Base-by-base conservation (phyloP, 2,329 filamentous ascomycete genomes). In the Apiospora marii region DNA sequence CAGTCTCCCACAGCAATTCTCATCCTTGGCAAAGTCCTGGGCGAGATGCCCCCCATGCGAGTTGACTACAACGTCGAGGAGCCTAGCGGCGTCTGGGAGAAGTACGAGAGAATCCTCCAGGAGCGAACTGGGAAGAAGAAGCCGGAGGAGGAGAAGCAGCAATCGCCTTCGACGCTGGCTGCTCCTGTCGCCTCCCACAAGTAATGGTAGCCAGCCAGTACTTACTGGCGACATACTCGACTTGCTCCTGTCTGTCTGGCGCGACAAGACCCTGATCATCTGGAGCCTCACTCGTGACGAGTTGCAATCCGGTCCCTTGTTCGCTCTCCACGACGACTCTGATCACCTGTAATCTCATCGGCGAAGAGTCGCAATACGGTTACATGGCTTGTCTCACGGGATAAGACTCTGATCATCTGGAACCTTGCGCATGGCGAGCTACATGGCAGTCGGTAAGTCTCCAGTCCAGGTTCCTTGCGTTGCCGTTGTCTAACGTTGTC, bases 301-400 rank as follows among this genome's bases (percentile, higher is more conserved):
- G 89, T 92, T 92, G 85, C 93, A 94, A 85, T 99, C 98, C 91
- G 96, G 96, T 82, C 98, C 98, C 46, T n/a, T 48, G 46, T 8
- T 48, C 37, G 8, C 37, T 48, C 94, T 91, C 7, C 22, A 10
- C n/a, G 19, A 27, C 98, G 93, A 94, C 94, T 80, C 90, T 99
- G 86, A 98, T 99, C 90, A 97, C 98, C 92, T 99, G 96, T 96
- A 98, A 98, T 92, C 91, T 99, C 83, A 98, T 96, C 87, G 96
- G 96, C 88, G 95, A 98, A 87, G 96, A 98, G 89, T 92, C 92
- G 85, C 93, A 94, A 85, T 99, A 98, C 10, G 37, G 6, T 10
- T 41, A 10, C 37, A 41, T 41, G 6, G 10, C 27, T 41, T 51
- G 49, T n/a, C n/a, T 51, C 8, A 0, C 8, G 12, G 24, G 49